phyloP scores from a whole-genome alignment of 1,284 basidiomycete species.

The Ceratobasidium sp. region DNA sequence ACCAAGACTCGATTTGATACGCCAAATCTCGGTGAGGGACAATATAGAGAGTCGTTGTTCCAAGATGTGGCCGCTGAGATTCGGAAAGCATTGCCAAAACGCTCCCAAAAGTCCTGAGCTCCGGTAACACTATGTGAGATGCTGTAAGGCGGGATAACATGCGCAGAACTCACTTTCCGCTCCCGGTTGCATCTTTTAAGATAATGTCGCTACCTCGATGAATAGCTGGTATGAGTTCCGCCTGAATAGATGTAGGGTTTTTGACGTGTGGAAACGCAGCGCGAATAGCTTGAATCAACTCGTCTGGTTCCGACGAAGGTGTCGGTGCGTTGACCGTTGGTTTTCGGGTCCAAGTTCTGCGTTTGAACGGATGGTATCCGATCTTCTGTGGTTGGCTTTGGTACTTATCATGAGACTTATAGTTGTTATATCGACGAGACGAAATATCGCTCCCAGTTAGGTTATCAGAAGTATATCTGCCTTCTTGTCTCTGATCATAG shows the following conservation, averaged over 20 bases:
- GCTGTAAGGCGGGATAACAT: background rate
- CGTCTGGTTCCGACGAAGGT: conserved; percentile 1
- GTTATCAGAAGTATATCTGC: background rate
- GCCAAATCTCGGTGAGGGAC: conserved; percentile 82
- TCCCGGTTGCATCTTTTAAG: conserved; percentile 76
- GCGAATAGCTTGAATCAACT: conserved; percentile 44
- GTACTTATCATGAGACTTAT: background rate
- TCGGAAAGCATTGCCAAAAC: conserved; percentile 74
- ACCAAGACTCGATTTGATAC: conserved; percentile 76
- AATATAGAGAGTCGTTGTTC: conserved; percentile 69
- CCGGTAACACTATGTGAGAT: background rate
- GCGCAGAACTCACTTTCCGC: conserved; percentile 73
- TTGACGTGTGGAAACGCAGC: conserved; percentile 73
- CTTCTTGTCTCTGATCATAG: background rate
- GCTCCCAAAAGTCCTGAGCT: conserved; percentile 75
- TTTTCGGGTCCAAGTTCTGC: background rate
- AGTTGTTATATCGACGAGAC: background rate
- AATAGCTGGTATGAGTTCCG: conserved; percentile 72
- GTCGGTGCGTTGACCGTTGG: background rate
- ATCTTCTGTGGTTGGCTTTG: too few relatives aligned
- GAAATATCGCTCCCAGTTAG: background rate
- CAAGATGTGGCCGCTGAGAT: conserved; percentile 55
- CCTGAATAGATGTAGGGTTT: conserved; percentile 71
- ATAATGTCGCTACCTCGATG: conserved; percentile 68
- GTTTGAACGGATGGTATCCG: background rate